These are phyloP conservation scores for Verticillium zaregamsianum DNA, from an alignment of 2,329 filamentous ascomycete species.

Conservation along the genomic window DNA sequence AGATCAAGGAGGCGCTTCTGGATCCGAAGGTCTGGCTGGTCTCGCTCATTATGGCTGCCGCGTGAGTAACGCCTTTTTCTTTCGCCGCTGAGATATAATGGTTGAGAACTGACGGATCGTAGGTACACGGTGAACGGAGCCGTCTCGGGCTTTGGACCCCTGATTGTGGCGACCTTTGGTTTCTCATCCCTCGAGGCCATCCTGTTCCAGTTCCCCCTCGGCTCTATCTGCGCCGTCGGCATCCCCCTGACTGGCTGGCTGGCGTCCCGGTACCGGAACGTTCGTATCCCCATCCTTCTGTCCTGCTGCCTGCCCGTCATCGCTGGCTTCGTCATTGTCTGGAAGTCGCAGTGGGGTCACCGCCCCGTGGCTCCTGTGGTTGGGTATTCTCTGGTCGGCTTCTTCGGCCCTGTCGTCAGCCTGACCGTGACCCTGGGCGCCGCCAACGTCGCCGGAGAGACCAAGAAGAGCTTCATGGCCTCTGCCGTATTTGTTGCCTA, in stretches of 20 bases:
- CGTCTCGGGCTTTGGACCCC: constrained; percentile 49
- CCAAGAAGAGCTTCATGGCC: constrained; percentile 57
- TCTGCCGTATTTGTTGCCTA: constrained; percentile 55
- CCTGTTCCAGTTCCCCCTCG: constrained; percentile 56
- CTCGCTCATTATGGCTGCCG: constrained; percentile 47
- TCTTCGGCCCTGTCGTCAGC: constrained; percentile 53
- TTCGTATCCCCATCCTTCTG: constrained; percentile 47
- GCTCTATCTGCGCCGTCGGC: constrained; percentile 47
- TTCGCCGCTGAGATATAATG: background rate
- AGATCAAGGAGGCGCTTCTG: constrained; percentile 39
- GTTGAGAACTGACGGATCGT: background rate
- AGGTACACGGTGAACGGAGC: constrained; percentile 51
- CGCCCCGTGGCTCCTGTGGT: constrained; percentile 48
- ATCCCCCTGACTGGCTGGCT: constrained; percentile 52
- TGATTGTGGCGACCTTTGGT: constrained; percentile 52
- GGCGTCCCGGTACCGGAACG: constrained; percentile 43
- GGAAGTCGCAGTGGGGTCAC: constrained; percentile 47
- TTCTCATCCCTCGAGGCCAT: constrained; percentile 48
- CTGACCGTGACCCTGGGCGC: constrained; percentile 9
- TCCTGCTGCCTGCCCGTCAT: constrained; percentile 55
- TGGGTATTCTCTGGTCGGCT: constrained; percentile 54
- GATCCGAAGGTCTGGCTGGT: constrained; percentile 50
- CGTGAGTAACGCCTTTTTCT: constrained; percentile 23
- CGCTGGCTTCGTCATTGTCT: constrained; percentile 56
- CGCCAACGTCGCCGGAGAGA: constrained; percentile 54